Base-by-base conservation (phyloP, 139 green algal genomes). In the Micractinium sp. region DNA sequence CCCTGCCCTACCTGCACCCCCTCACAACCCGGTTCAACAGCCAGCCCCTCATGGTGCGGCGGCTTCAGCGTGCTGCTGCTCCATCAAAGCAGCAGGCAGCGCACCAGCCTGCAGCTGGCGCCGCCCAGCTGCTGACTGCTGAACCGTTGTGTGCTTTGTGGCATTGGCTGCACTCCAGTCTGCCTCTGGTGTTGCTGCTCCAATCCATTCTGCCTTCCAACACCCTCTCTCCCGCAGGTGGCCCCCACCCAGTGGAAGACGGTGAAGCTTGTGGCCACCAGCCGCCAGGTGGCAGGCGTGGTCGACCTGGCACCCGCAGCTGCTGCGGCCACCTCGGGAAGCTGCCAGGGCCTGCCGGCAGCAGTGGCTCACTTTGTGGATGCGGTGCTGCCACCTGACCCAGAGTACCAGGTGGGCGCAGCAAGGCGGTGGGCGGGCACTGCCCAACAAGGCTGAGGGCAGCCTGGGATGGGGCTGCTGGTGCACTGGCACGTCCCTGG, bases 1-100 rank as follows among this genome's bases (percentile, higher is more conserved):
- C 20, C 41, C n/a, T 86, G 56, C 56, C 56, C 16, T 86, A 86
- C 81, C 81, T 86, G 31, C n/a, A 33, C 33, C 81, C 29, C 56
- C 81, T 86, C 27, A 29, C 81, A 35, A 86, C 81, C 18, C 7
- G 39, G 14, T 75, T 36, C 16, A 1, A 56, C 3, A 20, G 22
- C 18, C 81, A 86, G 56, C 81, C 81, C 60, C 33, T 86, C 19
- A 86, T 56, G 81, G 81, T 75, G 81, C 23, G 77, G 2, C 0
- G 4, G n/a, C 73, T 78, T 14, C 73, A 71, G 63, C 2, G 63
- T 14, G 74, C 74, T 53, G 73, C 73, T 23, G n/a, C 13, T 19
- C 2, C 3, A 29, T 29, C 3, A 20, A n/a, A 31, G 16, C 69
- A 38, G 27, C 27, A 35, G 2, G 69, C 23, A 13, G 35, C 29